A percentile compares a stretch with the other conserved stretches of the same genome.
Conservation (phyloP, 169 alveolate species). For the Plasmodium reichenowi region DNA sequence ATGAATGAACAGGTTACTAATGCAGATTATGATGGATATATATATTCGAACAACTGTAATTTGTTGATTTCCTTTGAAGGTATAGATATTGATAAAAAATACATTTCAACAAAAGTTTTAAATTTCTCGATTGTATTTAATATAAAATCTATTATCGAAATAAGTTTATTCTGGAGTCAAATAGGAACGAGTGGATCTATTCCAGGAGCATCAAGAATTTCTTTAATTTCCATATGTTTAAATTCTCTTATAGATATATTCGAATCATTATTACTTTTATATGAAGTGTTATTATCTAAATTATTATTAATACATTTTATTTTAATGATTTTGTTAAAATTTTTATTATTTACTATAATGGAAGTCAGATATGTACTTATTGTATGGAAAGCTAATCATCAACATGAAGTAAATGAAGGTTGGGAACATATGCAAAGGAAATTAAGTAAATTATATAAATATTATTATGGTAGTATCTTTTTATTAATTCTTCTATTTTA, state of each 20-base stretch:
- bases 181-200: constrained; percentile 53
- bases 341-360: constrained; percentile 78
- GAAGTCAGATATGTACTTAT: constrained; percentile 81
- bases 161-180: constrained; percentile 74
- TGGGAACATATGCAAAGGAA: constrained; percentile 83
- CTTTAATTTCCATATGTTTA: constrained; percentile 79
- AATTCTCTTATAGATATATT: constrained; percentile 80
- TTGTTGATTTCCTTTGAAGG: constrained; percentile 49
- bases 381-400: constrained; percentile 85
- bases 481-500: constrained; percentile 47
- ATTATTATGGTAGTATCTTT: constrained; percentile 47
- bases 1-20: background rate
- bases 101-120: constrained; percentile 29
- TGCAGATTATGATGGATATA: constrained; percentile 26
- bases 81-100: constrained; percentile 50
- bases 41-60: constrained; percentile 69
- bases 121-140: constrained; percentile 71
- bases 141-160: constrained; percentile 75
- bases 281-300: constrained; percentile 76
- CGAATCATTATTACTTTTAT: constrained; percentile 81
- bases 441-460: constrained; percentile 77
- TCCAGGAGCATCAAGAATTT: constrained; percentile 65
- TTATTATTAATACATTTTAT: constrained; percentile 42
- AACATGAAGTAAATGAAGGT: constrained; percentile 80
- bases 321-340: constrained; percentile 77